phyloP scores from a whole-genome alignment of 2,329 filamentous ascomycete species.

The Paradendryphiella salina region DNA sequence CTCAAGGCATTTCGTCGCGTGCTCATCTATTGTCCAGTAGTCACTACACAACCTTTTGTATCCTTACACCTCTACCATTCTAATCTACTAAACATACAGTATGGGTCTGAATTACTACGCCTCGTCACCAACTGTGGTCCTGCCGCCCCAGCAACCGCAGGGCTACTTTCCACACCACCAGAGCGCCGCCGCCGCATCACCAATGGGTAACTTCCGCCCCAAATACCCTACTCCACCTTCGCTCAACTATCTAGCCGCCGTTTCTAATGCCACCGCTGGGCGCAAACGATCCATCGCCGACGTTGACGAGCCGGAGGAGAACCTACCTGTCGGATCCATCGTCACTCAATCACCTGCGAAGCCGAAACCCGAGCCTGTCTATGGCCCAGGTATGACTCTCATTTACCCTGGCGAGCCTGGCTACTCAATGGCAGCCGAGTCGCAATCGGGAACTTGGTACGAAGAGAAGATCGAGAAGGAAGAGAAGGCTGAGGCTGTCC shows the following conservation, averaged over 20 bases:
- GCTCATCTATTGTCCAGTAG: conserved; percentile 34
- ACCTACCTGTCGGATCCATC: conserved; percentile 55
- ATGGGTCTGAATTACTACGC: conserved; percentile 53
- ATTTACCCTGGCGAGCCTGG: conserved; percentile 65
- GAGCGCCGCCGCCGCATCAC: conserved; percentile 36
- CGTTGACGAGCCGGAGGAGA: conserved; percentile 70
- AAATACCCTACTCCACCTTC: conserved; percentile 49
- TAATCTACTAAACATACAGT: conserved; percentile 49
- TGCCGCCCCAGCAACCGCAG: conserved; percentile 49
- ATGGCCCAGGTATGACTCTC: conserved; percentile 72
- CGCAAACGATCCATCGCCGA: conserved; percentile 79
- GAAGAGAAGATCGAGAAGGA: conserved; percentile 65
- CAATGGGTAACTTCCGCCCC: conserved; percentile 44
- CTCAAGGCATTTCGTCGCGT: conserved; percentile 22
- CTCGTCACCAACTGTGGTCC: conserved; percentile 53
- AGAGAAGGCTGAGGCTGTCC: conserved; percentile 50
- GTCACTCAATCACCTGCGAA: conserved; percentile 54
- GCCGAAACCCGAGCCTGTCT: conserved; percentile 67
- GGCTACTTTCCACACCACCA: conserved; percentile 43
- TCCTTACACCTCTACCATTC: conserved; percentile 34
- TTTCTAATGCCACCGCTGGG: conserved; percentile 56
- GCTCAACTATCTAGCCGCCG: conserved; percentile 50
- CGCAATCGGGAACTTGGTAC: conserved; percentile 72
- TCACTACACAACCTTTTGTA: conserved; percentile 38
- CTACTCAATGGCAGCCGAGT: conserved; percentile 65